Conservation (phyloP, 108 stramenopile species). For the Parietichytrium sp. region DNA sequence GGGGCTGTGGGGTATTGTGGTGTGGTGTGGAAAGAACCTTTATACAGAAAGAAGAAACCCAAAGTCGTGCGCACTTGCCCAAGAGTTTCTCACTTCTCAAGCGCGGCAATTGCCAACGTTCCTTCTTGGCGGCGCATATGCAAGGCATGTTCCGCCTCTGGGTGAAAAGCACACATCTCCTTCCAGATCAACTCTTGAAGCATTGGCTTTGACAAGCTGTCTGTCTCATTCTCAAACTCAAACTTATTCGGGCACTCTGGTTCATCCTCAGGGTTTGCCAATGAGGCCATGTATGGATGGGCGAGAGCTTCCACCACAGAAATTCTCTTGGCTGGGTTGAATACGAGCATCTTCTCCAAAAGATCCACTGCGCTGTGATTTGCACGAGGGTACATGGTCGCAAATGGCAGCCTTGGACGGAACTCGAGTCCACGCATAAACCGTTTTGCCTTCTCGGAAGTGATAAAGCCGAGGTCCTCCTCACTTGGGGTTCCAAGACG, state of each 20-base stretch:
- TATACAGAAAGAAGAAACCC: no score
- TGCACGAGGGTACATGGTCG: slow-evolving; percentile 71
- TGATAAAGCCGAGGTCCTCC: slow-evolving; percentile 86
- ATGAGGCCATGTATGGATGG: slow-evolving; percentile 84
- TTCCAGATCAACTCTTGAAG: slow-evolving; percentile 83
- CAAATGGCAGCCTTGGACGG: slow-evolving; percentile 64
- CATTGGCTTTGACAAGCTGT: slow-evolving; percentile 71
- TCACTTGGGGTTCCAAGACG: slow-evolving; percentile 66
- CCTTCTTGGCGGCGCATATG: background rate
- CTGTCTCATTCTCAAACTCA: slow-evolving; percentile 81
- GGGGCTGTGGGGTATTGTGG: no score
- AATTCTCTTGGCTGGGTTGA: slow-evolving; percentile 82
- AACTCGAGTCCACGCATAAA: slow-evolving; percentile 81
- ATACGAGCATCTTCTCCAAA: slow-evolving; percentile 80
- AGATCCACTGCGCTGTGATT: slow-evolving; percentile 81
- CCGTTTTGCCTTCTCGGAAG: slow-evolving; percentile 80
- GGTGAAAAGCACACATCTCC: slow-evolving; percentile 59
- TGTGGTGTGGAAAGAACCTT: no score
- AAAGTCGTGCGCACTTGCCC: no score
- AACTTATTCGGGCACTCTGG: slow-evolving; percentile 65
- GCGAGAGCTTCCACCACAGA: slow-evolving; percentile 82
- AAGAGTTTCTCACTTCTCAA: no score
- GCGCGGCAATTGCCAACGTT: slow-evolving; percentile 3
- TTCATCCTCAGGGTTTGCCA: slow-evolving; percentile 81
- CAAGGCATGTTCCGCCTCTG: background rate